Evolutionary conservation across 2,329 filamentous ascomycete genomes (phyloP).

Genomic region (Penicillium sclerotiorum): DNA sequence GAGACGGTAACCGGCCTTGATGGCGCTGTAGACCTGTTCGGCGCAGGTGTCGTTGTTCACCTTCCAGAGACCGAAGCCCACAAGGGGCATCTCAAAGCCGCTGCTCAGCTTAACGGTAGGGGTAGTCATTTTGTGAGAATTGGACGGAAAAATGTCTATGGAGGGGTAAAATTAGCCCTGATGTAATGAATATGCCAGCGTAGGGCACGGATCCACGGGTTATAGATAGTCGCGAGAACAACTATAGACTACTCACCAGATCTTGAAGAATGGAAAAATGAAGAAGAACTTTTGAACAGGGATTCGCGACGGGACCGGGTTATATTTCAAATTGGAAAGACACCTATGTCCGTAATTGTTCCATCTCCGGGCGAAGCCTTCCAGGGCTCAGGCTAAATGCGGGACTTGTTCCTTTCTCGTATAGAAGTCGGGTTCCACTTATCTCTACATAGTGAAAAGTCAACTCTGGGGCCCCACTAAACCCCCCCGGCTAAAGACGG

Average conservation of each 20-base stretch:
- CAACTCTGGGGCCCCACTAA: constrained; percentile 2
- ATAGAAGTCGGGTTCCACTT: background rate
- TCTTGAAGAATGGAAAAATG: too few relatives aligned
- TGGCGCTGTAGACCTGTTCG: constrained; percentile 75
- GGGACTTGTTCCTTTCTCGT: background rate
- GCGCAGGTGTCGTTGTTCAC: constrained; percentile 72
- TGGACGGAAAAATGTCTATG: background rate
- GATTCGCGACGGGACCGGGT: background rate
- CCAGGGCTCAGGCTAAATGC: constrained; percentile 1
- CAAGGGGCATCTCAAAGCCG: constrained; percentile 44
- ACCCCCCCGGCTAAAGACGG: constrained; percentile 3
- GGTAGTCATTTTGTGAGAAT: constrained; percentile 22
- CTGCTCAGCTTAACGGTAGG: constrained; percentile 32
- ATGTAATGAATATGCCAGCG: too few relatives aligned
- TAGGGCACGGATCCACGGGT: too few relatives aligned
- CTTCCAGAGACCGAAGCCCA: constrained; percentile 70
- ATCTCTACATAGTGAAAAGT: background rate
- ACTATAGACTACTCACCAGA: background rate
- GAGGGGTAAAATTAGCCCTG: background rate
- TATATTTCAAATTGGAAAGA: background rate
- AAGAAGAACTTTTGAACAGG: too few relatives aligned
- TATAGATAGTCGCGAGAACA: background rate
- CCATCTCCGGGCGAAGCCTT: too few relatives aligned
- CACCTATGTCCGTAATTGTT: too few relatives aligned
- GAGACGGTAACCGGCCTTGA: constrained; percentile 63